phyloP scores from a whole-genome alignment of 345 rosid genomes.

The Corchorus capsularis region DNA sequence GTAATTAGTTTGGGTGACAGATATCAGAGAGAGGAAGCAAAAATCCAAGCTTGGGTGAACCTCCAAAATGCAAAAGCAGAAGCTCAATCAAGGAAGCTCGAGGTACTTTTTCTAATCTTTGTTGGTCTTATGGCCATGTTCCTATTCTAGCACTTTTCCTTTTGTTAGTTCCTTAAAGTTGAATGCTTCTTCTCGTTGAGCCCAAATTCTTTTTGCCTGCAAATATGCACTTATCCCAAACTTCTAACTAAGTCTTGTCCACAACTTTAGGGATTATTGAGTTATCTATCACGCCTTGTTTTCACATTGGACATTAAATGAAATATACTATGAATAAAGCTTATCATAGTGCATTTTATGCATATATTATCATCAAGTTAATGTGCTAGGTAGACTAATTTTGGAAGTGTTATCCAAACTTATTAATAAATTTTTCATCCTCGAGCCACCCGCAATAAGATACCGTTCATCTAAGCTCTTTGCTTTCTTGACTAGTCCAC shows the following conservation, averaged over 20 bases:
- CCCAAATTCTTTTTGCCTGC: background rate
- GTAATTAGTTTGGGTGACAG: constrained; percentile 33
- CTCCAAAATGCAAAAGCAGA: constrained; percentile 96
- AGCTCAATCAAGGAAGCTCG: constrained; percentile 91
- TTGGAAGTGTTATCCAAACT: background rate
- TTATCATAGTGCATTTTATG: too few species aligned
- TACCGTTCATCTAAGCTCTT: constrained; percentile 5
- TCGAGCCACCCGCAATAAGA: constrained; percentile 59
- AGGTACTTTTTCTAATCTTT: constrained; percentile 43
- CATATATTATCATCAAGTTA: too few species aligned
- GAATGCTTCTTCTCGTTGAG: constrained; percentile 5
- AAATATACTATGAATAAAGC: too few species aligned
- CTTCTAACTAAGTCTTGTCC: background rate
- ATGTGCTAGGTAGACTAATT: too few species aligned
- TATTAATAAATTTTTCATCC: constrained; percentile 30
- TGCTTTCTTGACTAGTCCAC: constrained; percentile 57
- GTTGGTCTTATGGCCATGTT: background rate
- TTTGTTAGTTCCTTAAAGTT: constrained; percentile 2
- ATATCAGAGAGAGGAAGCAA: constrained; percentile 93
- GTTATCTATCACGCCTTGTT: too few species aligned
- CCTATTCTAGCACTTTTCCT: background rate
- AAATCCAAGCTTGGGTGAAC: constrained; percentile 92
- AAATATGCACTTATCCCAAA: background rate
- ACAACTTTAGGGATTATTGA: background rate
- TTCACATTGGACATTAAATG: too few species aligned